A percentile compares a stretch with the other conserved stretches of the same genome.
Conservation (phyloP, 495 filamentous ascomycete species). For the Tetracladium setigerum region DNA sequence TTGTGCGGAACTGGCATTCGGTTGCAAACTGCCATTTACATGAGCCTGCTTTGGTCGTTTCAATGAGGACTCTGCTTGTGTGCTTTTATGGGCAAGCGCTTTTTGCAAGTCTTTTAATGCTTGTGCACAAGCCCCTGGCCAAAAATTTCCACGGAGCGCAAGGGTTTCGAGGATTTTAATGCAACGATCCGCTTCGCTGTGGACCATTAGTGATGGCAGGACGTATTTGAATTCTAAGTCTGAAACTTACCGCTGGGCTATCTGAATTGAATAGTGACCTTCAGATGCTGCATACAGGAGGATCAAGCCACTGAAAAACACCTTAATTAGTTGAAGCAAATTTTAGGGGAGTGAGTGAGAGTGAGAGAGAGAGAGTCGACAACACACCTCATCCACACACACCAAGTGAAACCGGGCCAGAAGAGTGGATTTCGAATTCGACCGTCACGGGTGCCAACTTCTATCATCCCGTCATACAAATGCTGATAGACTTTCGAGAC, state of each 20-base stretch:
- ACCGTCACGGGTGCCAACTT: background rate
- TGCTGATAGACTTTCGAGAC: conserved; percentile 10
- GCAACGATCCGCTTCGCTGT: conserved; percentile 10
- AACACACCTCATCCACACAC: conserved; percentile 4
- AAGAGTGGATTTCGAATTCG: conserved; percentile 4
- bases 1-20: background rate
- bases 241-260: conserved; percentile 4
- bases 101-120: conserved; percentile 7
- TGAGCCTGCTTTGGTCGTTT: background rate
- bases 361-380: too few relatives aligned
- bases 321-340: background rate
- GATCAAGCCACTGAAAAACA: conserved; percentile 2
- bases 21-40: background rate
- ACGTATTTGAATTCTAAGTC: background rate
- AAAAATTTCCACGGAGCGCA: conserved; percentile 7
- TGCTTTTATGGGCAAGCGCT: background rate
- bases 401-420: conserved; percentile 14
- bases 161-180: conserved; percentile 7
- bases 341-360: too few relatives aligned
- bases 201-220: background rate
- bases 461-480: background rate
- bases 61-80: background rate
- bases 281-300: conserved; percentile 12
- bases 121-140: conserved; percentile 9
- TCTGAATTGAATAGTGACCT: conserved; percentile 4